Evolutionary conservation across 164 flowering plant species (phyloP).

Genomic region (Vitis rotundifolia): DNA sequence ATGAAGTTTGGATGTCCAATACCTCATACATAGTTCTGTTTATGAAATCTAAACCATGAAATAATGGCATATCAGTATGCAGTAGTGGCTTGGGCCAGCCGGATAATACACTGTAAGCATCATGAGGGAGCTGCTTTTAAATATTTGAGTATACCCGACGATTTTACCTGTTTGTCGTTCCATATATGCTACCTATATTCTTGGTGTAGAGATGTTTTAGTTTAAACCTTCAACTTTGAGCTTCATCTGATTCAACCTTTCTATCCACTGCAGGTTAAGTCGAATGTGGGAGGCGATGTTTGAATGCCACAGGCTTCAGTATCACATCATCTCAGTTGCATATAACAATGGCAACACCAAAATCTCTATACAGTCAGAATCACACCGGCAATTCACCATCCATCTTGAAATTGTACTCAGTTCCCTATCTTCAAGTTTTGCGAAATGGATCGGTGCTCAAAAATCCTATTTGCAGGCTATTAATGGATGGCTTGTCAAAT

Average conservation of each 20-base stretch:
- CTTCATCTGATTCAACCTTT: constrained; percentile 1
- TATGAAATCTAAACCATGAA: too few relatives aligned
- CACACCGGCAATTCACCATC: constrained; percentile 56
- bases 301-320: constrained; percentile 77
- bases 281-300: constrained; percentile 94
- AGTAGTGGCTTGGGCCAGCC: too few relatives aligned
- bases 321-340: constrained; percentile 54
- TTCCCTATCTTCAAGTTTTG: constrained; percentile 58
- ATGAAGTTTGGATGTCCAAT: too few relatives aligned
- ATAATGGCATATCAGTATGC: too few relatives aligned
- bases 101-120: too few relatives aligned
- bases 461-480: constrained; percentile 66
- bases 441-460: constrained; percentile 73
- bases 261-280: constrained; percentile 54
- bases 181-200: background rate
- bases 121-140: too few relatives aligned
- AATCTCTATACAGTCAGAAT: constrained; percentile 58
- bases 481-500: constrained; percentile 76
- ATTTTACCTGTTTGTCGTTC: background rate
- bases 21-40: too few relatives aligned
- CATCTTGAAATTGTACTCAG: constrained; percentile 57
- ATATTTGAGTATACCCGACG: too few relatives aligned
- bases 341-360: constrained; percentile 38
- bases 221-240: background rate
- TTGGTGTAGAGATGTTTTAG: background rate